A percentile compares a stretch with the other conserved stretches of the same genome.
Conservation (phyloP, 2,329 filamentous ascomycete species). For the Penicillium sp. region DNA sequence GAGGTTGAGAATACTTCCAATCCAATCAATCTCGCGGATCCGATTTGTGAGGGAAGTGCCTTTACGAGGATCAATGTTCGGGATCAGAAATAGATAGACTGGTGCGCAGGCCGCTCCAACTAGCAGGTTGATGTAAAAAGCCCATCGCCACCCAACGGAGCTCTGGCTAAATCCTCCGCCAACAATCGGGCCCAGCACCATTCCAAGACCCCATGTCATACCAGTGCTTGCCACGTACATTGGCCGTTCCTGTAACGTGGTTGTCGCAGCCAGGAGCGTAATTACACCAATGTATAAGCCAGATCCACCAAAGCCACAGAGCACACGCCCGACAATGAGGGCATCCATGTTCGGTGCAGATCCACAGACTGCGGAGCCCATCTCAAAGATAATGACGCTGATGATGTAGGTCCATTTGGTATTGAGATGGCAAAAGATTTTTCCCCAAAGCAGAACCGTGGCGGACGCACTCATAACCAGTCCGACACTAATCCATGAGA, state of each 20-base stretch:
- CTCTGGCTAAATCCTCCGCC: conserved; percentile 19
- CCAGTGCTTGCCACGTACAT: conserved; percentile 37
- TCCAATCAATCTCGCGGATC: conserved; percentile 44
- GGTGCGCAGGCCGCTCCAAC: conserved; percentile 47
- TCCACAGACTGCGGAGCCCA: conserved; percentile 43
- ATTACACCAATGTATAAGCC: conserved; percentile 36
- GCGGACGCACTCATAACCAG: conserved; percentile 46
- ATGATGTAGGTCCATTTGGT: conserved; percentile 46
- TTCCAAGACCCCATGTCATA: conserved; percentile 38
- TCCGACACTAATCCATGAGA: conserved; percentile 46
- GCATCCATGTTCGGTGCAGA: conserved; percentile 47
- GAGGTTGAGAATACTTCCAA: conserved; percentile 48
- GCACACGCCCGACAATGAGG: conserved; percentile 47
- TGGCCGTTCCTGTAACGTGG: conserved; percentile 21
- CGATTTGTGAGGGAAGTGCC: conserved; percentile 21
- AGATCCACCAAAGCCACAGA: conserved; percentile 37
- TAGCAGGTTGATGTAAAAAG: conserved; percentile 58
- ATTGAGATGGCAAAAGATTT: conserved; percentile 44
- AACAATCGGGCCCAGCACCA: conserved; percentile 36
- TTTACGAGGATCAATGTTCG: conserved; percentile 25
- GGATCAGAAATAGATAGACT: conserved; percentile 48
- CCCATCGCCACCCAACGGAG: conserved; percentile 36
- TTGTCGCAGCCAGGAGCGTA: conserved; percentile 24
- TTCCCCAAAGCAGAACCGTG: conserved; percentile 41
- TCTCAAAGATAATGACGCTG: conserved; percentile 32